Base-by-base conservation (phyloP, 225 moss, liverwort and hornwort species). In the Takakia lepidozioides region DNA sequence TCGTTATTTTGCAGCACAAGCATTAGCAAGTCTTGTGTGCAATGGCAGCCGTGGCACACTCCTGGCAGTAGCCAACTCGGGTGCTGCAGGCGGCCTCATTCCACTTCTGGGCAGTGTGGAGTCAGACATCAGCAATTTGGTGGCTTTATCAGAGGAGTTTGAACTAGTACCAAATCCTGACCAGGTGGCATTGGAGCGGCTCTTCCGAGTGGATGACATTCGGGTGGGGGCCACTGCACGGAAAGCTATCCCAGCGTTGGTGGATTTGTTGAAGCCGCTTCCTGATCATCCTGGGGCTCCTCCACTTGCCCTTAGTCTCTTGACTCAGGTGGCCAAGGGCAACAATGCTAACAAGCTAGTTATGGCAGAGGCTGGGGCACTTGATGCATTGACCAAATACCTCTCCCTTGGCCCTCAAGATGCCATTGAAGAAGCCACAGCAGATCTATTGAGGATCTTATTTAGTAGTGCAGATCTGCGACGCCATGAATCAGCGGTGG, bases 351-450 rank as follows among this genome's bases (percentile, higher is more conserved):
- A 98, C 68, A 98, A 98, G 54, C 69, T 91, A 15, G 91, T 87
- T 34, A 98, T 98, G 98, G 98, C 87, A 54, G 98, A 98, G 70
- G 87, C 98, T 23, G 98, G 98, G 21, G 98, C 98, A 6, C 55
- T 98, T 54, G 98, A 98, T 61, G 91, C 80, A 21, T 60, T 98
- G 29, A 98, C 98, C 23, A 98, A 91, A 51, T 98, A 98, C 54
- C 59, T 98, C 30, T 98, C 98, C 38, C 75, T 98, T 24, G 98
- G 98, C 23, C 98, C 98, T 11, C 91, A 98, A 53, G 98, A 98
- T 66, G 84, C 81, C 25, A 91, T 91, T 19, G 91, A 98, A 61
- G 98, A 98, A 56, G 91, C 87, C 15, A 90, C 98, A 16, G 98
- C 98, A 36, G 70, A 91, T 70, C 81, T 98, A 1, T 39, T 98